Evolutionary conservation across 2,329 filamentous ascomycete genomes (phyloP).

Genomic region (Scopulariopsis brevicaulis): DNA sequence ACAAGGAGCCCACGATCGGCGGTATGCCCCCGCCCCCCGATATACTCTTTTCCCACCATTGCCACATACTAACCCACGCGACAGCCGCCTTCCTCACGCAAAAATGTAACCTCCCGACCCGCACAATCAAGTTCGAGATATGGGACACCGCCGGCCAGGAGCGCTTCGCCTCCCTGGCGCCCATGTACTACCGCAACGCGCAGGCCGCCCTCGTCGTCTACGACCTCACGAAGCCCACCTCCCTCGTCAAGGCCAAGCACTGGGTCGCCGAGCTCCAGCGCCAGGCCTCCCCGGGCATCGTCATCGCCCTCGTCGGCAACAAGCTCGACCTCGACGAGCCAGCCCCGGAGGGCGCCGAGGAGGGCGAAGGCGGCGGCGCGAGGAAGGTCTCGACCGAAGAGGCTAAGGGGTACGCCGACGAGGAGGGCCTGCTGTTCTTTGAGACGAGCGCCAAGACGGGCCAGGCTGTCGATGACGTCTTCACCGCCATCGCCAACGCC

Average conservation of each 20-base stretch:
- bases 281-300: conserved; percentile 90
- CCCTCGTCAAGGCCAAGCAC: conserved; percentile 92
- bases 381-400: conserved; percentile 86
- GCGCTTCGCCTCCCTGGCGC: conserved; percentile 88
- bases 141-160: conserved; percentile 99
- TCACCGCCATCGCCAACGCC: conserved; percentile 94
- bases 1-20: conserved; percentile 98
- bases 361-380: conserved; percentile 48
- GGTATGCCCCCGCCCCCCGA: conserved; percentile 40
- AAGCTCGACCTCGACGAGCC: conserved; percentile 66
- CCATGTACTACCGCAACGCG: conserved; percentile 99
- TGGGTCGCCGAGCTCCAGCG: conserved; percentile 97
- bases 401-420: conserved; percentile 86
- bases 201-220: conserved; percentile 97
- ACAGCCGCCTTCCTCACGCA: conserved; percentile 94
- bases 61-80: conserved; percentile 2
- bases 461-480: conserved; percentile 87
- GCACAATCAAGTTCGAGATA: conserved; percentile 90
- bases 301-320: conserved; percentile 95
- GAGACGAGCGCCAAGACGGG: conserved; percentile 98
- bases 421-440: conserved; percentile 90
- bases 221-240: conserved; percentile 94
- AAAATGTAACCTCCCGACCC: conserved; percentile 90
- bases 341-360: conserved; percentile 39
- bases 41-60: background rate